Evolutionary conservation across 176 grass and related monocot species (phyloP), one percentile per base, ranked within the genome.

Genomic region (Secale cereale): DNA sequence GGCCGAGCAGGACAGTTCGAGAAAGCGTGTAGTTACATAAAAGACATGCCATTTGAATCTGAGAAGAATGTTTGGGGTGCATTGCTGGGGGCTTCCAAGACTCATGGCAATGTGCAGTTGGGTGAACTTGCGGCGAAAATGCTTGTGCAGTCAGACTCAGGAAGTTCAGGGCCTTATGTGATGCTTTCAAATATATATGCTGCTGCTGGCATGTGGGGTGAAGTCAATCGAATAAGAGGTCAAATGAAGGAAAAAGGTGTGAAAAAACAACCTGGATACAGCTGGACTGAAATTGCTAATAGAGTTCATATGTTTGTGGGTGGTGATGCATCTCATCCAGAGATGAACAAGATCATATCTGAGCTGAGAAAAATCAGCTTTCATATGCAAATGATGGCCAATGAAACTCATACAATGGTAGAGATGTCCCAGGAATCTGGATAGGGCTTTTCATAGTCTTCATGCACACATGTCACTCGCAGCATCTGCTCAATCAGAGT

Each of bases 141-240:
- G 79, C 81, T 96, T 74, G 74, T 91, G 45, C 78, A 79, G 26
- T 82, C 89, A 52, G 82, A 94, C 72, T 85, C 83, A 59, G 60
- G 86, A 88, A 95, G 74, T 61, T 94, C 97, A 26, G 93, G 93
- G 15, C 81, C 90, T 39, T 98, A 94, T 84, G 89, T 95, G 67
- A 87, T 94, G 93, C 84, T 98, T 83, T 98, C 93, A 50, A 94
- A 98, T 65, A 95, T 98, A 80, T 95, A 95, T 81, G 96, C 96
- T 83, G 90, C 91, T 66, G 85, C 83, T 84, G 88, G 93, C 60
- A 98, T 87, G 89, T 98, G 96, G 96, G 71, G 65, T 65, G 88
- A 95, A 83, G 93, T 98, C 40, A 92, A 85, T 78, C 78, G 81
- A 89, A 56, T 95, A 52, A 94, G 96, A 87, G 80, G 81, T 36